Evolutionary conservation across 352 stramenopile genomes (phyloP).

Genomic region (Globisporangium polare): DNA sequence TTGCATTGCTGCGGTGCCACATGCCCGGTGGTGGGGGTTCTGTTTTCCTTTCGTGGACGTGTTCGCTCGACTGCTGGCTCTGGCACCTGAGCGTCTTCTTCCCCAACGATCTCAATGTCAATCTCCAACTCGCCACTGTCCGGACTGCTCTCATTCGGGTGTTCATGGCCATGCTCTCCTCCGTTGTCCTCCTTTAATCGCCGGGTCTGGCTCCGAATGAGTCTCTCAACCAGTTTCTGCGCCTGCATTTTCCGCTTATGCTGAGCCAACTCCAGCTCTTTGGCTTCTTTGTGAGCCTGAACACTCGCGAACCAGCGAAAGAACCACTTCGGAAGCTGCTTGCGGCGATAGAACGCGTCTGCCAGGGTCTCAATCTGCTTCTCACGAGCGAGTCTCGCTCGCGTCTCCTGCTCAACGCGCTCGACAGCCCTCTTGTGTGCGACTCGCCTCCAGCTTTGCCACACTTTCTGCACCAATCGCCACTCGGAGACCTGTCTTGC

Average conservation of each 20-base stretch:
- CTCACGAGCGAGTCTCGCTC: slow-evolving; percentile 15
- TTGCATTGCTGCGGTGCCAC: not conserved
- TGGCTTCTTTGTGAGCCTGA: slow-evolving; percentile 24
- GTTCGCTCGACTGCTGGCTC: not conserved
- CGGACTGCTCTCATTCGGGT: not conserved
- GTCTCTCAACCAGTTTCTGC: slow-evolving; percentile 32
- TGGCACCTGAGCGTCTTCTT: not conserved
- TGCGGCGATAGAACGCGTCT: slow-evolving; percentile 29
- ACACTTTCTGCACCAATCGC: slow-evolving; percentile 20
- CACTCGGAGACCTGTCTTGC: slow-evolving; percentile 16
- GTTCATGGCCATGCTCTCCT: not conserved
- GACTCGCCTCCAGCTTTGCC: slow-evolving; percentile 17
- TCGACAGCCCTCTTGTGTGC: not conserved
- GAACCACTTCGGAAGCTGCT: slow-evolving; percentile 43
- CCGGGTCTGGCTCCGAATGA: slow-evolving; percentile 20
- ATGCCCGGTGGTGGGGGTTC: too few species aligned
- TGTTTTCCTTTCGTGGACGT: not conserved
- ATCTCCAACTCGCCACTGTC: not conserved
- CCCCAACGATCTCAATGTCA: not conserved
- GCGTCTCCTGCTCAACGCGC: slow-evolving; percentile 15
- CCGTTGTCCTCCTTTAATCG: not conserved
- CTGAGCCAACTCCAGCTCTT: slow-evolving; percentile 19
- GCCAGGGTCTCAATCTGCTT: slow-evolving; percentile 20
- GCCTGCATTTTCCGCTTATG: slow-evolving; percentile 31
- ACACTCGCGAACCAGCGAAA: slow-evolving; percentile 36